Conservation (phyloP, 1,284 basidiomycete species). For the Moniliophthora roreri region DNA sequence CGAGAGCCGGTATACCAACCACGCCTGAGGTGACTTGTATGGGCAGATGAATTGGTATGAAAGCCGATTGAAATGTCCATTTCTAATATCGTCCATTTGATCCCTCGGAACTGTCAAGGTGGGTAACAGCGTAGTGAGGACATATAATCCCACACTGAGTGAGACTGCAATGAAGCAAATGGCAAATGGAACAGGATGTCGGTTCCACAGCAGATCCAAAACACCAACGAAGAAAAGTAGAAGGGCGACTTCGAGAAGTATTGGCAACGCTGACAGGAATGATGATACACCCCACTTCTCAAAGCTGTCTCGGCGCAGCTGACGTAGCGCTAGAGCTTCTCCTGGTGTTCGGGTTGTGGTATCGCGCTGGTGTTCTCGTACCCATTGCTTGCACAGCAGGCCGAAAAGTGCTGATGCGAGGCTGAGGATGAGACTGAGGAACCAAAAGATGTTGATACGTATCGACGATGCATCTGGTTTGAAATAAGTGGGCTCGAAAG, state of each 20-base stretch:
- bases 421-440: constrained; percentile 11
- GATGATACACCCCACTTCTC: not conserved
- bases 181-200: not conserved
- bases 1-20: not conserved
- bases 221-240: constrained; percentile 7
- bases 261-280: not conserved
- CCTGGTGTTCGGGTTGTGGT: not conserved
- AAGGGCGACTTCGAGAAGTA: not conserved
- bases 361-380: constrained; percentile 9
- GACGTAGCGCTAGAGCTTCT: not conserved
- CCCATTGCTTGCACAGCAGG: constrained; percentile 13
- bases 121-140: not conserved
- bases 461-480: not conserved
- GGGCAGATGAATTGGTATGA: constrained; percentile 1
- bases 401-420: constrained; percentile 7
- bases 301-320: not conserved
- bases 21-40: constrained; percentile 2
- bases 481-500: not conserved
- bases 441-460: constrained; percentile 7
- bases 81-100: not conserved
- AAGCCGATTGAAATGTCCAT: not conserved
- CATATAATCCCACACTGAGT: not conserved
- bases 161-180: not conserved
- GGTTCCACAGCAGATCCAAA: constrained; percentile 4
- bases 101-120: not conserved